Percentiles rank a stretch among this genome's conserved stretches.
These are phyloP conservation scores for Plectosphaerella plurivora DNA, from an alignment of 2,329 filamentous ascomycete genomes.

Conservation along the genomic window DNA sequence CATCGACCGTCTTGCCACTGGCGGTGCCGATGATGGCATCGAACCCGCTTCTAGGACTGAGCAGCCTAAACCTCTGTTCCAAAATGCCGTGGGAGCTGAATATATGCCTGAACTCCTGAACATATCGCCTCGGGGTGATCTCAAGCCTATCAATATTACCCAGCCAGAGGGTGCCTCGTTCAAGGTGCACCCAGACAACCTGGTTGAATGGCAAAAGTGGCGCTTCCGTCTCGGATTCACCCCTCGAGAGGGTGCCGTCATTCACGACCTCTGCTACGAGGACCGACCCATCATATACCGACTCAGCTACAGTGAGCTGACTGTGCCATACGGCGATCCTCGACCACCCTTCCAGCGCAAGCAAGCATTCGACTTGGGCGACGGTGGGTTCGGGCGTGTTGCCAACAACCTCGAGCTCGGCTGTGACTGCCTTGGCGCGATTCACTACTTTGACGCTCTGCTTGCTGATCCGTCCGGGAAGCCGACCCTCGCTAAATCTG, in stretches of 20 bases:
- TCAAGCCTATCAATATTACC: conserved; percentile 66
- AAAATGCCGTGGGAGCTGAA: conserved; percentile 32
- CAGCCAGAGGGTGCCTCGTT: conserved; percentile 69
- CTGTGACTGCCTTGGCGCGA: conserved; percentile 66
- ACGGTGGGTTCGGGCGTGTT: conserved; percentile 61
- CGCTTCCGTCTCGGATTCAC: conserved; percentile 66
- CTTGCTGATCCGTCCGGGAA: conserved; percentile 49
- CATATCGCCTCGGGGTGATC: conserved; percentile 39
- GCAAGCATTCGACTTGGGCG: conserved; percentile 68
- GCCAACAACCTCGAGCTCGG: conserved; percentile 66
- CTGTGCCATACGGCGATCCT: conserved; percentile 64
- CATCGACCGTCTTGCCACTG: conserved; percentile 52
- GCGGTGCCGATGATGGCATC: conserved; percentile 41
- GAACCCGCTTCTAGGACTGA: conserved; percentile 23
- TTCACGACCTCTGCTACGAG: conserved; percentile 67
- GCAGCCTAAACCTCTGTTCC: conserved; percentile 40
- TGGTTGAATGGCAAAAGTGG: conserved; percentile 64
- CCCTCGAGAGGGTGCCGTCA: conserved; percentile 63
- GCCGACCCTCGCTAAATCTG: conserved; percentile 47
- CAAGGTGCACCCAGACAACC: conserved; percentile 41
- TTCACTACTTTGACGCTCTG: conserved; percentile 58
- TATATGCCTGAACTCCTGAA: conserved; percentile 48
- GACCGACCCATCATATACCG: conserved; percentile 62
- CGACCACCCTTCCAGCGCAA: conserved; percentile 64
- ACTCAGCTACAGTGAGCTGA: conserved; percentile 65